A percentile compares a stretch with the other conserved stretches of the same genome.
phyloP scores from a whole-genome alignment of 306 rosid genomes.

The Pyrus communis region DNA sequence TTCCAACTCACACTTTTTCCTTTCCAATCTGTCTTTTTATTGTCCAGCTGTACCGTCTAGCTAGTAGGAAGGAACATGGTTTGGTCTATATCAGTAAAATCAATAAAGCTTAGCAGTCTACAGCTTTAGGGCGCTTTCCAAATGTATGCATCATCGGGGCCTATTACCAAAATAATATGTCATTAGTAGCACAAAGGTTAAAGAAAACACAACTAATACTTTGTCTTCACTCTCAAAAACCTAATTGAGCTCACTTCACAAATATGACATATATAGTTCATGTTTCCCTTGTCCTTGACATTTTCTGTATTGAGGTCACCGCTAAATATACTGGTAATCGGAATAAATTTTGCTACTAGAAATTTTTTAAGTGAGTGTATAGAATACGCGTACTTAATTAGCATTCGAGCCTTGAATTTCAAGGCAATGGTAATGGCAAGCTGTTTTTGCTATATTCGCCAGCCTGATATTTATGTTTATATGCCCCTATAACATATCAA shows the following conservation, averaged over 20 bases:
- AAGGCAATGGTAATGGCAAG: neutral
- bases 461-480: neutral
- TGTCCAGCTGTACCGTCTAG: neutral
- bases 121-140: neutral
- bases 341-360: neutral
- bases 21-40: neutral
- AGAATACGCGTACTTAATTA: neutral
- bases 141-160: neutral
- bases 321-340: neutral
- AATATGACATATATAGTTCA: neutral
- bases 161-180: neutral
- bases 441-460: neutral
- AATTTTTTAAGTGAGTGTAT: neutral
- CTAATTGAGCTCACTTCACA: neutral
- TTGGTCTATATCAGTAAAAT: neutral
- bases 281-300: neutral
- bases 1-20: neutral
- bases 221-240: neutral
- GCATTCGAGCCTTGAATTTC: neutral
- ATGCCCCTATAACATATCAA: neutral
- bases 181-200: neutral
- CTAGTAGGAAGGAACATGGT: neutral
- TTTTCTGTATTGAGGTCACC: neutral
- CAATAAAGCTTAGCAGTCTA: neutral
- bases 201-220: neutral